A percentile compares a stretch with the other conserved stretches of the same genome.
These are phyloP conservation scores for Salvia miltiorrhiza DNA, from an alignment of 257 asterid species.

Conservation along the genomic window DNA sequence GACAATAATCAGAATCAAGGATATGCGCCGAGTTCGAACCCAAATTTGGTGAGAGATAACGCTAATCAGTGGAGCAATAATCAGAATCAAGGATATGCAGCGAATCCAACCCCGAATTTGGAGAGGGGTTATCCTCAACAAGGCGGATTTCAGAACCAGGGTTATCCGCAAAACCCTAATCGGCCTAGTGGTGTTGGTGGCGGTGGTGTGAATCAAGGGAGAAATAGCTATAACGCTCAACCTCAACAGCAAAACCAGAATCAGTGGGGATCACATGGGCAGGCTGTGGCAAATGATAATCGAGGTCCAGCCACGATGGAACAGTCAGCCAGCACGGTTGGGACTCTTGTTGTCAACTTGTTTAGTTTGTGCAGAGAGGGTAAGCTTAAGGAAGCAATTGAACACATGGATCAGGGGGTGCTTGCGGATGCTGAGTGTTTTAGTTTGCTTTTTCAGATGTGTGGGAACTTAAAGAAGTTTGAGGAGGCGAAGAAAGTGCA, in stretches of 20 bases:
- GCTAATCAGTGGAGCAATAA: constrained; percentile 17
- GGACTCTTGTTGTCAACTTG: constrained; percentile 42
- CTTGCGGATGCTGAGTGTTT: constrained; percentile 66
- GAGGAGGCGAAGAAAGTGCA: constrained; percentile 93
- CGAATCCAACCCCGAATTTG: constrained; percentile 15
- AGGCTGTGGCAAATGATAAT: constrained; percentile 25
- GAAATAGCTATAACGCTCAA: constrained; percentile 13
- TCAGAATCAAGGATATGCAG: not conserved
- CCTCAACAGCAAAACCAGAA: constrained; percentile 23
- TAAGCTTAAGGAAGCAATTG: constrained; percentile 78
- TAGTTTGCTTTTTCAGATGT: constrained; percentile 56
- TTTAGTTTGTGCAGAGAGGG: constrained; percentile 64
- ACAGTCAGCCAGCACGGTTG: constrained; percentile 26
- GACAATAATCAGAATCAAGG: constrained; percentile 28
- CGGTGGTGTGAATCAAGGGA: constrained; percentile 34
- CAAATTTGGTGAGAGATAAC: not conserved
- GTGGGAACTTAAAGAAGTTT: constrained; percentile 65
- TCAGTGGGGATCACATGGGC: constrained; percentile 29
- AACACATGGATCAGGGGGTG: constrained; percentile 71
- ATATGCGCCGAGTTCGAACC: constrained; percentile 16
- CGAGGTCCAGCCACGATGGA: constrained; percentile 29
- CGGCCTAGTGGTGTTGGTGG: constrained; percentile 27
- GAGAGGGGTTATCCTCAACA: constrained; percentile 39
- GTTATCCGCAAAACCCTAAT: constrained; percentile 25
- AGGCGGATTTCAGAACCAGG: constrained; percentile 46